phyloP scores from a whole-genome alignment of 2,329 filamentous ascomycete species.

The Penicillium sp. region DNA sequence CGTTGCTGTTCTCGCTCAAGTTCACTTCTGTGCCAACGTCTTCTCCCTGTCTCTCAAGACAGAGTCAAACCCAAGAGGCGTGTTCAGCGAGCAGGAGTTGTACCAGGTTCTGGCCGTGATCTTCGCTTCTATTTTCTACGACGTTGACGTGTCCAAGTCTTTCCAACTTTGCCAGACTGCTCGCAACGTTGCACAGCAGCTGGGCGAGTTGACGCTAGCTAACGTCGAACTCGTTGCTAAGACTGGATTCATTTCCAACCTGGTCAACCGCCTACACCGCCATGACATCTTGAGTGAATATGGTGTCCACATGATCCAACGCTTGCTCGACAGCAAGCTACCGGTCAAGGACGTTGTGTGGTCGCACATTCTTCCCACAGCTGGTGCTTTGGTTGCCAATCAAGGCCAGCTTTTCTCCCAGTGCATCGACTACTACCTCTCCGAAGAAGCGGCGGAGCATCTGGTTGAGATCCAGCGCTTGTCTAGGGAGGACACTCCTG shows the following conservation, averaged over 20 bases:
- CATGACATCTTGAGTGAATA: conserved; percentile 50
- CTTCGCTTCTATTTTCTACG: conserved; percentile 56
- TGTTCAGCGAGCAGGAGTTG: conserved; percentile 55
- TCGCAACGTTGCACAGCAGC: conserved; percentile 46
- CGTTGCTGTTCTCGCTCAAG: conserved; percentile 53
- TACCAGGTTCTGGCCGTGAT: conserved; percentile 54
- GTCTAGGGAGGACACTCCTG: conserved; percentile 45
- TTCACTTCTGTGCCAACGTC: conserved; percentile 55
- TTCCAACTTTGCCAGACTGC: conserved; percentile 53
- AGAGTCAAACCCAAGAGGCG: conserved; percentile 48
- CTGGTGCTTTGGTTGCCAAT: conserved; percentile 55
- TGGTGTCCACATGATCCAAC: conserved; percentile 56
- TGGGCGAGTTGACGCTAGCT: conserved; percentile 51
- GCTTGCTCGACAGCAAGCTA: conserved; percentile 49
- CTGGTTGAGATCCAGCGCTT: conserved; percentile 50
- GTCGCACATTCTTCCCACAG: conserved; percentile 58
- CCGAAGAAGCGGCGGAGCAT: conserved; percentile 48
- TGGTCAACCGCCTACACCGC: conserved; percentile 43
- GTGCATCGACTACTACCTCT: conserved; percentile 57
- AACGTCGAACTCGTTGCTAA: conserved; percentile 49
- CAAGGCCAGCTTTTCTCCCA: conserved; percentile 59
- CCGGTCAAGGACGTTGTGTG: conserved; percentile 53
- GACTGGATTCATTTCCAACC: conserved; percentile 40
- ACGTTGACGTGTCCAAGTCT: conserved; percentile 52
- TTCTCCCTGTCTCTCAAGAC: conserved; percentile 58